A percentile compares a stretch with the other conserved stretches of the same genome.
Conservation (phyloP, 2,329 filamentous ascomycete genomes). For the Penicillium sclerotigenum region DNA sequence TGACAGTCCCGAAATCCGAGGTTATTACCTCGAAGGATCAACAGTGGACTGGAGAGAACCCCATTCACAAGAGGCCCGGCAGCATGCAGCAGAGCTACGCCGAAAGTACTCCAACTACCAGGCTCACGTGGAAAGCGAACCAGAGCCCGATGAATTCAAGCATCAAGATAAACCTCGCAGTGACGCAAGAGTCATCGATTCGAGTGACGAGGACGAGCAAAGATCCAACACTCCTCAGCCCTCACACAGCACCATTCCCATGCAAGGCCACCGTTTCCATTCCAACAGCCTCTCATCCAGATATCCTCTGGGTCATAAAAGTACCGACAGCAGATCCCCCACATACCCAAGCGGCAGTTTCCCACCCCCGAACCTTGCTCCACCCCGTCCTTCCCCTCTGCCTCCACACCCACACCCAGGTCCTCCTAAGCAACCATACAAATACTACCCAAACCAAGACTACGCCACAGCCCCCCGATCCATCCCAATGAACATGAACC, state of each 20-base stretch:
- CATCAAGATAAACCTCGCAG: conserved; percentile 3
- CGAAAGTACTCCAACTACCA: conserved; percentile 35
- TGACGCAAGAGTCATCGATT: conserved; percentile 6
- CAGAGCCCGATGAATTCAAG: conserved; percentile 21
- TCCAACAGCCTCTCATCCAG: conserved; percentile 15
- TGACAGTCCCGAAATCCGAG: conserved; percentile 26
- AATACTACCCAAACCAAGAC: conserved; percentile 8
- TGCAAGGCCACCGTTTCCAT: conserved; percentile 10
- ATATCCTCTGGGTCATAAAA: conserved; percentile 3
- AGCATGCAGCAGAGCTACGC: conserved; percentile 30
- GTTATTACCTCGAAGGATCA: conserved; percentile 36
- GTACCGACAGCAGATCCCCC: conserved; percentile 5
- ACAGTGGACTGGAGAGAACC: conserved; percentile 38
- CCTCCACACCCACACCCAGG: neutral
- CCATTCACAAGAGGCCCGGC: conserved; percentile 37
- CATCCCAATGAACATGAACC: conserved; percentile 11
- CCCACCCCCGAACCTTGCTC: conserved; percentile 6
- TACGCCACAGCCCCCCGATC: conserved; percentile 13
- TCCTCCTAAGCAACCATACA: conserved; percentile 10
- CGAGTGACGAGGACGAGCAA: conserved; percentile 20
- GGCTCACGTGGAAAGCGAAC: conserved; percentile 38
- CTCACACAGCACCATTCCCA: neutral
- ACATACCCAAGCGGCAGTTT: conserved; percentile 12
- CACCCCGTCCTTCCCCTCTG: conserved; percentile 5
- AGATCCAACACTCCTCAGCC: conserved; percentile 2